Evolutionary conservation across 768 basidiomycete species (phyloP).

Genomic region (Lentinula lateritia): DNA sequence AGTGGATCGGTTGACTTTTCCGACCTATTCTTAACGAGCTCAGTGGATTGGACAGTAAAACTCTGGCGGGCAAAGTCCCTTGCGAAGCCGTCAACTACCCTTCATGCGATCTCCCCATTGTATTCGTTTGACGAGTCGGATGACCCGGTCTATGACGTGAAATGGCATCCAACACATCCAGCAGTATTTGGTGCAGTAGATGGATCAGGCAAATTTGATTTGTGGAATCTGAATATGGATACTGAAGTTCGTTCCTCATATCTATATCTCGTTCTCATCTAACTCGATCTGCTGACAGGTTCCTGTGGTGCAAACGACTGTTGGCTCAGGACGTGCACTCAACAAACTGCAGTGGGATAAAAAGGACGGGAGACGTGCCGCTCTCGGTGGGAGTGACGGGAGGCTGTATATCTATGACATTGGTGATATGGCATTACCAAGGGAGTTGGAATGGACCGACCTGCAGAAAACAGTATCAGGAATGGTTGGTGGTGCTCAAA

Average conservation of each 20-base stretch:
- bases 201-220: constrained; percentile 90
- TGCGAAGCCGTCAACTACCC: constrained; percentile 63
- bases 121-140: constrained; percentile 97
- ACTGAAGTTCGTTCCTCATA: constrained; percentile 67
- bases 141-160: constrained; percentile 98
- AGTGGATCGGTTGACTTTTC: constrained; percentile 91
- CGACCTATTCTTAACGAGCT: constrained; percentile 88
- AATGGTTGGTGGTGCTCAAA: constrained; percentile 53
- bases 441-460: constrained; percentile 92
- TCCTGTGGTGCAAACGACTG: constrained; percentile 80
- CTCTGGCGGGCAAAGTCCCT: constrained; percentile 85
- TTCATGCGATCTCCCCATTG: constrained; percentile 61
- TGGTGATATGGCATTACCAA: constrained; percentile 82
- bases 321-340: constrained; percentile 76
- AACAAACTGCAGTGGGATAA: constrained; percentile 96
- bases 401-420: constrained; percentile 92
- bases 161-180: constrained; percentile 96
- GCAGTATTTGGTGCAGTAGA: constrained; percentile 92
- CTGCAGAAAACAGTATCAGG: constrained; percentile 82
- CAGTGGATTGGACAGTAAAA: constrained; percentile 98
- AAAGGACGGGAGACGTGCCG: constrained; percentile 87
- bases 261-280: neutral
- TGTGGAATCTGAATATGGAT: constrained; percentile 98
- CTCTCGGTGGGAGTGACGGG: constrained; percentile 89
- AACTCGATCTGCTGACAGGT: constrained; percentile 46